A percentile compares a stretch with the other conserved stretches of the same genome.
Evolutionary conservation across 192 early-diverging fungal genomes (phyloP).

Genomic region (Backusella tarrabulga): DNA sequence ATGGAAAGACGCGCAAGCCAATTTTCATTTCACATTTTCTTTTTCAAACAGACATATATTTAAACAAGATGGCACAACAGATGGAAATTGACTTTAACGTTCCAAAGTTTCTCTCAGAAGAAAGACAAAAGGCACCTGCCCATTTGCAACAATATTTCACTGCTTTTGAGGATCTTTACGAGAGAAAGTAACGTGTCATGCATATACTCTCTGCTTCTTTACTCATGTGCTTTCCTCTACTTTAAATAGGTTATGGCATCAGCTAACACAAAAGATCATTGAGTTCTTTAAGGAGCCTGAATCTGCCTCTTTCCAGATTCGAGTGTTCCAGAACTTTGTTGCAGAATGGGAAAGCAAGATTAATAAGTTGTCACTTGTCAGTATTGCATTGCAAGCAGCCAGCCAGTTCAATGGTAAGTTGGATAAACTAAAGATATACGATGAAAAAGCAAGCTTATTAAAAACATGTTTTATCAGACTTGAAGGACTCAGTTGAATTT

Average conservation of each 20-base stretch:
- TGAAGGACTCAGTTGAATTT: conserved; percentile 73
- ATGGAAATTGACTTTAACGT: conserved; percentile 83
- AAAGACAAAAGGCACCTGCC: conserved; percentile 64
- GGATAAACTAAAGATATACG: no score
- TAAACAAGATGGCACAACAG: conserved; percentile 18
- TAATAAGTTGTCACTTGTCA: conserved; percentile 90
- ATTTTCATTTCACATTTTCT: not conserved
- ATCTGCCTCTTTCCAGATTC: conserved; percentile 74
- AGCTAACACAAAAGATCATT: conserved; percentile 81
- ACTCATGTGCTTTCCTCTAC: not conserved
- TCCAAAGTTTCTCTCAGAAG: conserved; percentile 64
- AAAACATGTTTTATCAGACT: conserved; percentile 28
- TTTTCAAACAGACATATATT: not conserved
- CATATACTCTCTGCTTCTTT: not conserved
- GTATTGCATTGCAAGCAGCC: conserved; percentile 75
- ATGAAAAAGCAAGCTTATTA: no score
- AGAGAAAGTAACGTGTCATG: conserved; percentile 73
- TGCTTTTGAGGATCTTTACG: conserved; percentile 91
- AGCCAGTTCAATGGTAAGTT: conserved; percentile 67
- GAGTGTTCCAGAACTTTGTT: conserved; percentile 90
- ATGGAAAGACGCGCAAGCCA: conserved; percentile 14
- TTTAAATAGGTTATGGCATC: conserved; percentile 89
- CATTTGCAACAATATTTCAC: conserved; percentile 75
- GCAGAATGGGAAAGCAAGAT: conserved; percentile 92
- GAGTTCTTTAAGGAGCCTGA: conserved; percentile 77